Percentiles rank a stretch among this genome's conserved stretches.
phyloP scores from a whole-genome alignment of 164 flowering plant species.

The Dillenia suffruticosa region DNA sequence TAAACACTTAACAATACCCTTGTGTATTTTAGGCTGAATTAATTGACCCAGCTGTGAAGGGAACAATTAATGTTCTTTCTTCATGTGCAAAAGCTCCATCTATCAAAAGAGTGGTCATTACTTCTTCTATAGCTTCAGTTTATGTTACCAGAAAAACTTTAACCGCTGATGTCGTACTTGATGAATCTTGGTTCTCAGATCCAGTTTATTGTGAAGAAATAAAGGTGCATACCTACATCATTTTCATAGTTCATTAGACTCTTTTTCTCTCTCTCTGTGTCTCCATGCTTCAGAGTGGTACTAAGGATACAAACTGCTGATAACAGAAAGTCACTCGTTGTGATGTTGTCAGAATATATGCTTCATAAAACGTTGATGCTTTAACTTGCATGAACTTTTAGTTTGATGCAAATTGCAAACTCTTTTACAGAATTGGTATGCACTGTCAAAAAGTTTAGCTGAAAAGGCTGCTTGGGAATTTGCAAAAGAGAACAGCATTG shows the following conservation, averaged over 20 bases:
- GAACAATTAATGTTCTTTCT: conserved; percentile 36
- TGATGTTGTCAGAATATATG: no score
- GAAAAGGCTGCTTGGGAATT: conserved; percentile 43
- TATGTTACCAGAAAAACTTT: conserved; percentile 17
- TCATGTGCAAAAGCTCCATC: conserved; percentile 41
- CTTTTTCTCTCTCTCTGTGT: background rate
- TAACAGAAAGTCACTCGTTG: no score
- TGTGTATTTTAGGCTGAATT: conserved; percentile 33
- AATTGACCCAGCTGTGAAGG: conserved; percentile 53
- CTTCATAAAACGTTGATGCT: background rate
- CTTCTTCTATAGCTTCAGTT: conserved; percentile 48
- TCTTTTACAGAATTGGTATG: conserved; percentile 32
- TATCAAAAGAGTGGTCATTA: conserved; percentile 46
- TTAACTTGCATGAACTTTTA: background rate
- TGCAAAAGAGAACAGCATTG: conserved; percentile 32
- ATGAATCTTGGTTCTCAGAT: conserved; percentile 46
- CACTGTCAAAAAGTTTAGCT: conserved; percentile 37
- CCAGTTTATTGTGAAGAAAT: conserved; percentile 25
- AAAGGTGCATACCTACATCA: conserved; percentile 17
- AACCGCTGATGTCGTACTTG: conserved; percentile 27
- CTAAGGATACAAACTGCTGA: no score
- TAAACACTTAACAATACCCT: no score
- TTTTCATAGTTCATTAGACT: background rate
- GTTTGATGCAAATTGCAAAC: background rate
- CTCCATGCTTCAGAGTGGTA: no score